A percentile compares a stretch with the other conserved stretches of the same genome.
Evolutionary conservation across 75 land plant species (phyloP).

Genomic region (Larix kaempferi): DNA sequence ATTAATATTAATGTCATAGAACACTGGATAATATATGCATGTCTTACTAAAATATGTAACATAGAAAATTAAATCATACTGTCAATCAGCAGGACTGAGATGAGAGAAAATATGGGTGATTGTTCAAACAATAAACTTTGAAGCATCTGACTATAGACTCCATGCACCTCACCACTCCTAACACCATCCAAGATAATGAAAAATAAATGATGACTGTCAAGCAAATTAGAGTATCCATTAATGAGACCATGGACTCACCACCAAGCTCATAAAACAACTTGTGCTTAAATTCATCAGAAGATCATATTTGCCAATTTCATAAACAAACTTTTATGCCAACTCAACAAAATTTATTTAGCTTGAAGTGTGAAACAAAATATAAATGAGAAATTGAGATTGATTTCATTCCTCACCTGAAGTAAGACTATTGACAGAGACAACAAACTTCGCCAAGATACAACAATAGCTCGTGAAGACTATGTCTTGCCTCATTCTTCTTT

Average conservation of each 20-base stretch:
- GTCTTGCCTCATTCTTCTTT: conserved; percentile 1
- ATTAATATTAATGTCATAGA: no score
- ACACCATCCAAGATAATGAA: neutral
- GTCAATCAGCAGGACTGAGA: no score
- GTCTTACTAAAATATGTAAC: no score
- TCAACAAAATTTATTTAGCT: neutral
- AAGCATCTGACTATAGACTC: neutral
- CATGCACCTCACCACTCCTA: neutral
- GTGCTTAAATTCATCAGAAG: neutral
- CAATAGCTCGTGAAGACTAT: conserved; percentile 7
- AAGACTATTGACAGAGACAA: conserved; percentile 5
- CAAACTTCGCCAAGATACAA: conserved; percentile 2
- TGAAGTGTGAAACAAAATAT: neutral
- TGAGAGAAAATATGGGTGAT: no score
- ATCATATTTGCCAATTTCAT: neutral
- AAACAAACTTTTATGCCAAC: neutral
- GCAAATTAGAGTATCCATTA: neutral
- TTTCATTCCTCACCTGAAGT: neutral
- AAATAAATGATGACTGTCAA: neutral
- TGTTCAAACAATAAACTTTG: no score
- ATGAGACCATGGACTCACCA: neutral
- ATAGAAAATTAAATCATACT: no score
- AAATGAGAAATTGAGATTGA: neutral
- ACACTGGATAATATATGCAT: no score
- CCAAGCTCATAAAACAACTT: neutral